Evolutionary conservation across 1,284 basidiomycete genomes (phyloP), one percentile per base, ranked within the genome.

Genomic region (Naganishia albida): DNA sequence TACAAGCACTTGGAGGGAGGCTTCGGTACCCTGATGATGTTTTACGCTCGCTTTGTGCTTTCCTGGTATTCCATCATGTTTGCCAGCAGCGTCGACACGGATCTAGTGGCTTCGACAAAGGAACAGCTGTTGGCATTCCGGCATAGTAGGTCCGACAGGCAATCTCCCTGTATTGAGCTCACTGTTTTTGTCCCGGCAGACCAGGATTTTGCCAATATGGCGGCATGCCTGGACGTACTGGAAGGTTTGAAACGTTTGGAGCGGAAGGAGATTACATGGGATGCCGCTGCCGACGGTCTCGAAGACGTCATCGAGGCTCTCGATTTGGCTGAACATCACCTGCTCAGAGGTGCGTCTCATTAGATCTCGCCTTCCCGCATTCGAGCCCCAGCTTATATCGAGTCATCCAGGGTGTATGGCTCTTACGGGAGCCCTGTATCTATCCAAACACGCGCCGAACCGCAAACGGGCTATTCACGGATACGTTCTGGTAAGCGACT

Each of bases 271-370:
- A 15, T 23, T 7, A 18, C 46, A 4, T 59, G 62, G 50, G 23
- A 34, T 1, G 64, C 67, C 23, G 63, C 67, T 1, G 49, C 70
- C 20, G 34, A 60, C 26, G 13, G 49, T 18, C 62, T 68, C 2
- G 72, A 74, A 23, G 46, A 59, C 3, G 57, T 59, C 2, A 67
- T 72, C 13, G 67, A 69, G n/a, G 26, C 23, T 15, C 48, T 72
- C 7, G 50, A 52, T 23, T 6, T 12, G 4, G 20, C 56, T 10
- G 2, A 60, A 26, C 57, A 60, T 7, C 57, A 60, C 50, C 57
- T 60, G 20, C 34, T 60, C 2, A 18, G 48, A 50, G 57, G 57
- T 40, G 50, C 23, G 57, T 40, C 39, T 10, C 38, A 48, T 2
- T 7, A 18, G 10, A 3, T 39, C 30, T n/a, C n/a, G n/a, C n/a